Evolutionary conservation across 139 green algal species (phyloP).

Genomic region (Coccomyxa sp.): DNA sequence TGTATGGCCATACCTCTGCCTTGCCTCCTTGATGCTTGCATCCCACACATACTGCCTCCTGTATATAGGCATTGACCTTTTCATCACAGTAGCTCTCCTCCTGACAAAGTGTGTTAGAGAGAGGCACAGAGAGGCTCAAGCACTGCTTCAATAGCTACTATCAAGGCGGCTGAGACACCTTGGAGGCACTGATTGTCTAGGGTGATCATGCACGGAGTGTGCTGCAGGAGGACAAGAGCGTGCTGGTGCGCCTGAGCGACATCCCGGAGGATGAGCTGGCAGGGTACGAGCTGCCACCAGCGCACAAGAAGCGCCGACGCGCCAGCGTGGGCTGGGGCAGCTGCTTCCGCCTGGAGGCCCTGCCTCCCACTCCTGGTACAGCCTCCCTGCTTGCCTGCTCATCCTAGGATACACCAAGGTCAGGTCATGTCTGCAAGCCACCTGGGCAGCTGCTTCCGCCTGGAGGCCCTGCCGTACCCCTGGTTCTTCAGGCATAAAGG

Average conservation of each 20-base stretch:
- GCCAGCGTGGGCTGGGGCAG: neutral
- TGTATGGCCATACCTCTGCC: neutral
- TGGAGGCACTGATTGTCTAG: neutral
- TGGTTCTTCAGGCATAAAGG: neutral
- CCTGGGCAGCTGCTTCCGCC: neutral
- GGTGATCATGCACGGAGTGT: neutral
- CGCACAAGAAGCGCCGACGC: neutral
- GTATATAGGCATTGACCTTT: neutral
- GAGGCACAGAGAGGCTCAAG: neutral
- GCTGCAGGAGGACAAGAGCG: conserved; percentile 12
- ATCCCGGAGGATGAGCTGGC: neutral
- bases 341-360: conserved; percentile 15
- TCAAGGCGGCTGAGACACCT: neutral
- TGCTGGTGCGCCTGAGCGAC: conserved; percentile 11
- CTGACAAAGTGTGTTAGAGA: neutral
- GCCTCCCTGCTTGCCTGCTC: neutral
- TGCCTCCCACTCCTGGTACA: neutral
- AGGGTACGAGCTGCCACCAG: neutral
- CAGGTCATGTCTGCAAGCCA: neutral
- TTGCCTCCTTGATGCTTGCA: neutral
- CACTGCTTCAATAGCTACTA: neutral
- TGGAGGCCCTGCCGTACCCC: too few relatives aligned
- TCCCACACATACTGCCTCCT: neutral
- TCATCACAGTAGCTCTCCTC: neutral
- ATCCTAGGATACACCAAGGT: neutral